phyloP scores from a whole-genome alignment of 768 basidiomycete genomes.

The Hebeloma cylindrosporum region DNA sequence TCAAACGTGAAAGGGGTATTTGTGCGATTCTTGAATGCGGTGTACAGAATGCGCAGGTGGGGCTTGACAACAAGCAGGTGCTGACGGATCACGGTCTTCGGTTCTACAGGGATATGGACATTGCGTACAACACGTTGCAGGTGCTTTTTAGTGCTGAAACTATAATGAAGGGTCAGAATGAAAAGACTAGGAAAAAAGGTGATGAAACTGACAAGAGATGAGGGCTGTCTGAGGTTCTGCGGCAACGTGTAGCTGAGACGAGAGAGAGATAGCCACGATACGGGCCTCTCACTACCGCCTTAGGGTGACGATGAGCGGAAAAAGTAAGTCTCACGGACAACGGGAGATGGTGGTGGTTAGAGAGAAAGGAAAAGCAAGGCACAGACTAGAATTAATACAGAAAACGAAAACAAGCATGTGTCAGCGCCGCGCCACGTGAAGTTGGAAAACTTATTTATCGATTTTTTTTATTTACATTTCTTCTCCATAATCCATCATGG shows the following conservation, averaged over 20 bases:
- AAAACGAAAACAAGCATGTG: slow-evolving; percentile 18
- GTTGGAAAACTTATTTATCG: too few species aligned
- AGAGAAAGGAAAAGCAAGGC: slow-evolving; percentile 23
- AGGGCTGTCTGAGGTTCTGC: slow-evolving; percentile 10
- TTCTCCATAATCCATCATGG: too few species aligned
- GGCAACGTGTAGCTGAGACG: slow-evolving; percentile 12
- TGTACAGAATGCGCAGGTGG: slow-evolving; percentile 17
- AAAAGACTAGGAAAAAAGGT: slow-evolving; percentile 5
- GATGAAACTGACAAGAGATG: slow-evolving; percentile 5
- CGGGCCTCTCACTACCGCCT: slow-evolving; percentile 30
- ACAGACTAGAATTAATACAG: slow-evolving; percentile 12
- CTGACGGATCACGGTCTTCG: slow-evolving; percentile 28
- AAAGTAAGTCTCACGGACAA: slow-evolving; percentile 5
- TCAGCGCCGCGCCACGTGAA: too few species aligned
- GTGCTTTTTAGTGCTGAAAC: slow-evolving; percentile 26
- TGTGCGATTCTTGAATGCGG: slow-evolving; percentile 23
- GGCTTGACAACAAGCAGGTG: slow-evolving; percentile 24
- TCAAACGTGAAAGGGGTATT: slow-evolving; percentile 26
- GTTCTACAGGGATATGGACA: slow-evolving; percentile 45
- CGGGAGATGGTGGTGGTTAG: slow-evolving; percentile 28
- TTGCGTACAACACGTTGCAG: slow-evolving; percentile 41
- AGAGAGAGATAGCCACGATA: slow-evolving; percentile 23
- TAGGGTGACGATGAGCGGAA: slow-evolving; percentile 20
- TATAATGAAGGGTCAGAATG: too few species aligned
- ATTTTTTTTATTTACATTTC: slow-evolving; percentile 1